A percentile compares a stretch with the other conserved stretches of the same genome.
phyloP scores from a whole-genome alignment of 768 basidiomycete species.

The Termitomyces sp. region DNA sequence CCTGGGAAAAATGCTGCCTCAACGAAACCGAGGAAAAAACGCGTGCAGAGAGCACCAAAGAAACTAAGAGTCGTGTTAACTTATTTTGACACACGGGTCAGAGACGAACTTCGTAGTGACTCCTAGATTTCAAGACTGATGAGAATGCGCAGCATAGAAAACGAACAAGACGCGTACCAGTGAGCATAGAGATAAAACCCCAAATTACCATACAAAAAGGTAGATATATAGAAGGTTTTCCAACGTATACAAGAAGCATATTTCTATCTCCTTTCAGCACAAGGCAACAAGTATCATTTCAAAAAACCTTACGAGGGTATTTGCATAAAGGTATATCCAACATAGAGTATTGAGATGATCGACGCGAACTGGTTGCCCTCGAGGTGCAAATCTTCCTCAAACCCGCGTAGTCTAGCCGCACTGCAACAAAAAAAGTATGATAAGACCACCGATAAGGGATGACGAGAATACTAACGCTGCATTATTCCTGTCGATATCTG shows the following conservation, averaged over 20 bases:
- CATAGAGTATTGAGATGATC: conserved; percentile 63
- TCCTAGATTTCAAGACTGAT: conserved; percentile 21
- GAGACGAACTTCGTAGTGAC: conserved; percentile 32
- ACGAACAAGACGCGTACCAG: conserved; percentile 31
- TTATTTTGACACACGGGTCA: not conserved
- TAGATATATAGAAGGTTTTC: conserved; percentile 63
- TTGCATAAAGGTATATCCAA: conserved; percentile 77
- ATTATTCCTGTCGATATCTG: conserved; percentile 73
- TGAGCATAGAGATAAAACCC: conserved; percentile 57
- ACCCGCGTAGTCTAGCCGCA: conserved; percentile 67
- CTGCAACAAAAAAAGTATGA: conserved; percentile 26
- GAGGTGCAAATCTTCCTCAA: conserved; percentile 63
- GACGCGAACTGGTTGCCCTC: conserved; percentile 62
- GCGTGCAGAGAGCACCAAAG: conserved; percentile 58
- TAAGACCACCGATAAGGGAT: not conserved
- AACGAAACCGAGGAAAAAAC: conserved; percentile 75
- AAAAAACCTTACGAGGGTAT: conserved; percentile 57
- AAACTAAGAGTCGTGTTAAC: conserved; percentile 38
- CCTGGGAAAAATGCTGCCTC: conserved; percentile 74
- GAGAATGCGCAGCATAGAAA: not conserved
- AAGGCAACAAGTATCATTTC: not conserved
- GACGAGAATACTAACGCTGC: conserved; percentile 25
- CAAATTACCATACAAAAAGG: conserved; percentile 68
- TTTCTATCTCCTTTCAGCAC: conserved; percentile 39
- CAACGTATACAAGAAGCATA: conserved; percentile 69